These are phyloP conservation scores for Massospora cicadina DNA, from an alignment of 371 early-diverging fungal genomes.

Conservation along the genomic window DNA sequence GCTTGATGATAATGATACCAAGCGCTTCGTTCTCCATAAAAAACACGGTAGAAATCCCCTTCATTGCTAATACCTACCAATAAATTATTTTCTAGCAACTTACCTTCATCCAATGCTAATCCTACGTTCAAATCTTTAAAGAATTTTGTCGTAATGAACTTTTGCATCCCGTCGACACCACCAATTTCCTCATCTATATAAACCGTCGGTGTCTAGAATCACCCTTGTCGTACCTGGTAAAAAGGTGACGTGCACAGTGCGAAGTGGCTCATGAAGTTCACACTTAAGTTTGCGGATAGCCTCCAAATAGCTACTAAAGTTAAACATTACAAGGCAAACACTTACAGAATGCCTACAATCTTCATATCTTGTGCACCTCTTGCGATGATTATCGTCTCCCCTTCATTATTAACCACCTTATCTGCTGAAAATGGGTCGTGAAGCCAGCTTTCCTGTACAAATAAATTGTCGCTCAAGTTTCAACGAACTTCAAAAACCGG, in stretches of 20 bases:
- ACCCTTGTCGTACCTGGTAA: conserved; percentile 30
- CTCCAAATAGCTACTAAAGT: conserved; percentile 36
- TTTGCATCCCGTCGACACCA: conserved; percentile 51
- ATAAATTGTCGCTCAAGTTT: not conserved
- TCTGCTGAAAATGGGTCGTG: conserved; percentile 54
- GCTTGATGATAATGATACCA: conserved; percentile 30
- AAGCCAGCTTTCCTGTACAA: conserved; percentile 35
- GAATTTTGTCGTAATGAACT: conserved; percentile 30
- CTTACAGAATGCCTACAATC: conserved; percentile 45
- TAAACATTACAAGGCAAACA: not conserved
- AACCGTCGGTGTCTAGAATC: not conserved
- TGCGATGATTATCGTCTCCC: conserved; percentile 45
- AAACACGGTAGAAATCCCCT: conserved; percentile 36
- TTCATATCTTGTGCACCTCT: conserved; percentile 80
- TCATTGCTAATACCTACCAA: conserved; percentile 28
- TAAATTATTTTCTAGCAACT: not conserved
- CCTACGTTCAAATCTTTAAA: conserved; percentile 49
- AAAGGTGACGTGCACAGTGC: conserved; percentile 49
- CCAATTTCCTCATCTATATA: conserved; percentile 65
- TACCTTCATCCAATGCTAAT: conserved; percentile 64
- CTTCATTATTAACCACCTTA: conserved; percentile 23
- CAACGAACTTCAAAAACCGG: conserved; percentile 38
- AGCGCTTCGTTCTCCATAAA: conserved; percentile 56
- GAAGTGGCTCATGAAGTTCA: conserved; percentile 25
- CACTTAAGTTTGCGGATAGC: conserved; percentile 39